Base-by-base conservation (phyloP, 2,329 filamentous ascomycete species). In the Alternaria postmessia region DNA sequence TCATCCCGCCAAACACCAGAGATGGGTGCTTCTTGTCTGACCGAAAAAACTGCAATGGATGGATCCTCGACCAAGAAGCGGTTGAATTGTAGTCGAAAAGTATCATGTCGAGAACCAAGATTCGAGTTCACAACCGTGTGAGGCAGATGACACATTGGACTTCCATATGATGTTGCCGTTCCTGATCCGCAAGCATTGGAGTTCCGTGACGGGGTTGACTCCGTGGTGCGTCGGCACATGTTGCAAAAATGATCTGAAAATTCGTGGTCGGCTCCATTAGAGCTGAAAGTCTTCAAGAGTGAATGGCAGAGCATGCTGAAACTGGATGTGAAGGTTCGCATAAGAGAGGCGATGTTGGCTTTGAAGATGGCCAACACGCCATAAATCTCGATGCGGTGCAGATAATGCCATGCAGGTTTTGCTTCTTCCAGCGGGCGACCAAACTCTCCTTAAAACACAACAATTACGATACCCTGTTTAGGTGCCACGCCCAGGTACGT, bases 11-110 rank as follows among this genome's bases (percentile, higher is more conserved):
- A 64, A 20, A 30, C 28, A 14, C n/a, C 49, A 30, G 56, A 41
- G 7, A 59, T 46, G 7, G 52, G 47, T 41, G 59, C 48, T 32
- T 51, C 43, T 43, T 64, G 62, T 26, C 28, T 28, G 18, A 51
- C 22, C 14, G 62, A 64, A 38, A 64, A 64, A 1, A 64, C 59
- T 4, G 59, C 62, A n/a, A 64, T 47, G n/a, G 44, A 38, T 14
- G 62, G 54, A 18, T 64, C 53, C 41, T 62, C 62, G 6, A 51
- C n/a, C 18, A 64, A 42, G 16, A 64, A 57, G 18, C 54, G 59
- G 22, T 59, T 64, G 36, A 64, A 62, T 22, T 38, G 47, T 14
- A 64, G 38, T 12, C 43, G 49, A 24, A 51, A 54, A 8, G 30
- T 54, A 14, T 51, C 53, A 12, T 60, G 11, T 9, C 48, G 34